These are phyloP conservation scores for Uncinocarpus reesii DNA, from an alignment of 2,329 filamentous ascomycete genomes.

Conservation along the genomic window DNA sequence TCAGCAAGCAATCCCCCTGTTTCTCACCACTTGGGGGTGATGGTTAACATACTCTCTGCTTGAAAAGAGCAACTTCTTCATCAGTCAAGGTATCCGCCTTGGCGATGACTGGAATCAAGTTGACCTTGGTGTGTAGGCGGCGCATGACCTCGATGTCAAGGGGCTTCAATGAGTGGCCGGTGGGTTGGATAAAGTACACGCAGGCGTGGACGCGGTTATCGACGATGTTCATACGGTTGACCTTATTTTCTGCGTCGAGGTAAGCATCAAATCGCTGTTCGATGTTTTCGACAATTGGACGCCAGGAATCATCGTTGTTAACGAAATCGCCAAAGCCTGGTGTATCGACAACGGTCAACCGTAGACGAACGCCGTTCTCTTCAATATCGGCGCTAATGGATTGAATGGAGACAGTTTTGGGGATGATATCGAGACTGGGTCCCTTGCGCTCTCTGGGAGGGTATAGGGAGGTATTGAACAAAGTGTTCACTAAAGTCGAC, in stretches of 20 bases:
- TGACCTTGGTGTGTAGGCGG: conserved; percentile 98
- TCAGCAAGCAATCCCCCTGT: conserved; percentile 21
- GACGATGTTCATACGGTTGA: conserved; percentile 99
- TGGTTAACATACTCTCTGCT: conserved; percentile 68
- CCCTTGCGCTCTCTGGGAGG: conserved; percentile 97
- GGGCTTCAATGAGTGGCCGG: conserved; percentile 94
- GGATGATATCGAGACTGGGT: conserved; percentile 93
- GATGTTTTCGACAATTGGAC: conserved; percentile 98
- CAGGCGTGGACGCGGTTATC: conserved; percentile 98
- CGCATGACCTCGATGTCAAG: conserved; percentile 99
- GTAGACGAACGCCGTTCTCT: conserved; percentile 93
- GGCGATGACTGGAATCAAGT: conserved; percentile 97
- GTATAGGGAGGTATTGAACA: conserved; percentile 99
- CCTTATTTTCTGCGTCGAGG: conserved; percentile 98
- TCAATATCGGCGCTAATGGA: conserved; percentile 95
- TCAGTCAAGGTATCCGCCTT: conserved; percentile 97
- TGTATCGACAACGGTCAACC: conserved; percentile 92
- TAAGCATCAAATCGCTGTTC: conserved; percentile 98
- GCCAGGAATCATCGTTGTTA: conserved; percentile 99
- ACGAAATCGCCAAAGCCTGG: conserved; percentile 98
- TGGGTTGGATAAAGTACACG: conserved; percentile 99
- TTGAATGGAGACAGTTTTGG: conserved; percentile 93
- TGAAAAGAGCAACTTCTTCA: conserved; percentile 89
- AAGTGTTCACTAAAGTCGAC: conserved; percentile 96
- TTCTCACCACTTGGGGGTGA: neutral